phyloP scores from a whole-genome alignment of 805 yeast genomes.

The Suhomyces sp. region DNA sequence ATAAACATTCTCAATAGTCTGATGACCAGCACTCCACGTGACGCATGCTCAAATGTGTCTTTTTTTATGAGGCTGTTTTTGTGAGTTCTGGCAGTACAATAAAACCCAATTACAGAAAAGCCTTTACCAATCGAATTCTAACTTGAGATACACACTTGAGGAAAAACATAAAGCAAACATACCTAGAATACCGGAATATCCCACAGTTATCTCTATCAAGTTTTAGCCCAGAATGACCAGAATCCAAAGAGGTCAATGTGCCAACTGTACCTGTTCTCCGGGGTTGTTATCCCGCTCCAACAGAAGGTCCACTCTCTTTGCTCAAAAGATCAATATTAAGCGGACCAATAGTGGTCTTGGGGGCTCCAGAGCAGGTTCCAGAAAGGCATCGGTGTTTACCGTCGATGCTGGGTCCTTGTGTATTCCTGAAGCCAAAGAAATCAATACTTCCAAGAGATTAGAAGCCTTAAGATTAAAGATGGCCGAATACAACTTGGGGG shows the following conservation, averaged over 20 bases:
- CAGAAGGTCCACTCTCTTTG: constrained; percentile 56
- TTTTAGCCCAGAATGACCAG: constrained; percentile 24
- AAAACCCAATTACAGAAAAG: constrained; percentile 1
- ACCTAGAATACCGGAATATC: too few relatives aligned
- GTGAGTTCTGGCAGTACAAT: too few relatives aligned
- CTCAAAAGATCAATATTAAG: constrained; percentile 29
- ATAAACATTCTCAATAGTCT: too few relatives aligned
- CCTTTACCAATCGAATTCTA: neutral
- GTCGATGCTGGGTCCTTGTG: constrained; percentile 43
- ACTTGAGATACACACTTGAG: too few relatives aligned
- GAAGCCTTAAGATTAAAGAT: constrained; percentile 32
- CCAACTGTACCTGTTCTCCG: constrained; percentile 82
- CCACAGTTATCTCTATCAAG: too few relatives aligned
- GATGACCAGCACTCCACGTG: constrained; percentile 3
- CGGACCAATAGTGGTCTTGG: constrained; percentile 21
- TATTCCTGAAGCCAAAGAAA: constrained; percentile 43
- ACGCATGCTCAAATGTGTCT: neutral
- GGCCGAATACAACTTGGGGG: constrained; percentile 46
- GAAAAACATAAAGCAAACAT: too few relatives aligned
- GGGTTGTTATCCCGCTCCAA: constrained; percentile 70
- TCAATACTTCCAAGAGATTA: constrained; percentile 48
- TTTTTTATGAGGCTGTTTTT: too few relatives aligned
- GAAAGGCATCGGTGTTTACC: constrained; percentile 43
- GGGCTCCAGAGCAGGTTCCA: constrained; percentile 29
- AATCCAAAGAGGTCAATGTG: constrained; percentile 50